A percentile compares a stretch with the other conserved stretches of the same genome.
Conservation (phyloP, 345 rosid species). For the Lagerstroemia speciosa region DNA sequence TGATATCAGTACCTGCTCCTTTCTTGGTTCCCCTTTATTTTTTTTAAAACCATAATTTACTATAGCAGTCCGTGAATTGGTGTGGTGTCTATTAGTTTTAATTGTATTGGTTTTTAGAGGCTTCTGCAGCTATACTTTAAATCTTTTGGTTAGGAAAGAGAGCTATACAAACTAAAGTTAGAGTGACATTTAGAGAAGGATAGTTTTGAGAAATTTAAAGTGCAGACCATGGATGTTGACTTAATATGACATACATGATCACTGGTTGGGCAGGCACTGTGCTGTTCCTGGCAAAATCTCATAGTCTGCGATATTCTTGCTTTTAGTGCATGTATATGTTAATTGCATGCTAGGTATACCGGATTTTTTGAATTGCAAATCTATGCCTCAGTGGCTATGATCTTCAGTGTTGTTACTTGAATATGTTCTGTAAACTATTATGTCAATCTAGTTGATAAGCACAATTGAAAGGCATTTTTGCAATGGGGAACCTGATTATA, state of each 20-base stretch:
- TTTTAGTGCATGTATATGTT: neutral
- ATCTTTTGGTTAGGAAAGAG: neutral
- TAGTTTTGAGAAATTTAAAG: neutral
- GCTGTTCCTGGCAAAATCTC: neutral
- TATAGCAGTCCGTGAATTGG: neutral
- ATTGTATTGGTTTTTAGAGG: neutral
- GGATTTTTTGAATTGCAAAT: neutral
- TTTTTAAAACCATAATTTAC: neutral
- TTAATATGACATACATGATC: neutral
- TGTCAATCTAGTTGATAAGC: neutral
- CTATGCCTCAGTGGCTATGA: neutral
- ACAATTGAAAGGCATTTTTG: neutral
- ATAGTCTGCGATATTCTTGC: neutral
- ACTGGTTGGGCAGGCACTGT: neutral
- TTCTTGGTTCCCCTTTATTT: neutral
- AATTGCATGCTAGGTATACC: neutral
- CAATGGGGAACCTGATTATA: neutral
- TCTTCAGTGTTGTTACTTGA: neutral
- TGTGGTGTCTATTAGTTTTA: neutral
- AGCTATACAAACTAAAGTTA: neutral
- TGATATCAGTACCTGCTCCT: too few species aligned
- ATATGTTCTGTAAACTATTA: neutral
- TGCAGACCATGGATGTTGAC: neutral
- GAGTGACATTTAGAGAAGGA: neutral
- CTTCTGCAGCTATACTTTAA: neutral